Conservation (phyloP, 1,284 basidiomycete genomes). For the Sporisorium iseilematis-ciliati region DNA sequence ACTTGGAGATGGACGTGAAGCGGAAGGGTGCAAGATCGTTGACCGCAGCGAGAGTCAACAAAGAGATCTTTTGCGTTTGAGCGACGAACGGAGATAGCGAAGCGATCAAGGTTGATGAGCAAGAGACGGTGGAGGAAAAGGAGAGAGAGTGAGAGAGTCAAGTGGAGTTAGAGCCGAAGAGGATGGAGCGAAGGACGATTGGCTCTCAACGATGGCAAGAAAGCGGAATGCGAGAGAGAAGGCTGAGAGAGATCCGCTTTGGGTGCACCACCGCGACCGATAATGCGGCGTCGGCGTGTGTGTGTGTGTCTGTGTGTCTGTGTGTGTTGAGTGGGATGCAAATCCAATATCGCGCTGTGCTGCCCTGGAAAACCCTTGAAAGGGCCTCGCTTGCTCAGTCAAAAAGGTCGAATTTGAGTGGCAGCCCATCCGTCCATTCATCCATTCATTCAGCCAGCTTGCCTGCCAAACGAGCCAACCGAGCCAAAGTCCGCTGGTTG, state of each 20-base stretch:
- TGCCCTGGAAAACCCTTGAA: not conserved
- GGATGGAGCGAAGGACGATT: conserved; percentile 4
- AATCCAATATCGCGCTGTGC: conserved; percentile 9
- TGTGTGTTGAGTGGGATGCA: not conserved
- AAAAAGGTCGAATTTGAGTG: not conserved
- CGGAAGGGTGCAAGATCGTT: conserved; percentile 9
- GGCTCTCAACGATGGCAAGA: conserved; percentile 2
- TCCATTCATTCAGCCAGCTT: not conserved
- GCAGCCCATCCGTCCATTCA: too few species aligned
- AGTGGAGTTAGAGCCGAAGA: not conserved
- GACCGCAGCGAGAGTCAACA: conserved; percentile 29
- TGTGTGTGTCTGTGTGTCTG: conserved; percentile 7
- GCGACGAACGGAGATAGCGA: conserved; percentile 21
- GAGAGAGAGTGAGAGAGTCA: not conserved
- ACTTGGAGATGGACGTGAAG: conserved; percentile 4
- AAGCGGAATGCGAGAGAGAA: conserved; percentile 8
- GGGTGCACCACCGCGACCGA: conserved; percentile 5
- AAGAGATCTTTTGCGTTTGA: conserved; percentile 8
- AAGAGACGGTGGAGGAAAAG: not conserved
- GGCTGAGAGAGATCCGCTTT: conserved; percentile 8
- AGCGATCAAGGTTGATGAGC: conserved; percentile 3
- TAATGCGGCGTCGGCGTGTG: conserved; percentile 13
- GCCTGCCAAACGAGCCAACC: too few species aligned
- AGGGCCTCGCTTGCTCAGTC: conserved; percentile 4
- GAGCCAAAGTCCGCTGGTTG: not conserved